These are phyloP conservation scores for Cladosporium halotolerans DNA, from an alignment of 2,329 filamentous ascomycete species.

Conservation along the genomic window DNA sequence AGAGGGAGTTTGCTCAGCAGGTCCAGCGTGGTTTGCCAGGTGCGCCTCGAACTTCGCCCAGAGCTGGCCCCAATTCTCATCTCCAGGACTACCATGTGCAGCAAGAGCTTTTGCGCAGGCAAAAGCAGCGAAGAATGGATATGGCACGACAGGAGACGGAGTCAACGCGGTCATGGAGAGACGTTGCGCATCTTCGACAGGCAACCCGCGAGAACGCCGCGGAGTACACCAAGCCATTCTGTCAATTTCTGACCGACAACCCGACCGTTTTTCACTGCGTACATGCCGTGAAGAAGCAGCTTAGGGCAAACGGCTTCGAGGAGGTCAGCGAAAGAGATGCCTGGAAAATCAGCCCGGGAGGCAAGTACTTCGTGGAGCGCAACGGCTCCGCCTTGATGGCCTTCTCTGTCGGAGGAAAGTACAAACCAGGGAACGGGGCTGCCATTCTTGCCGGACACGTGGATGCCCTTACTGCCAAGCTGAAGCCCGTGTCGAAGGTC, in stretches of 20 bases:
- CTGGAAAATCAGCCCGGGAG: slow-evolving; percentile 76
- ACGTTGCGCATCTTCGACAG: neutral
- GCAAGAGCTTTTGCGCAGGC: slow-evolving; percentile 76
- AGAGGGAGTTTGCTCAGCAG: slow-evolving; percentile 16
- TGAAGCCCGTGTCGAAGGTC: slow-evolving; percentile 86
- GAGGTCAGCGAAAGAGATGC: slow-evolving; percentile 73
- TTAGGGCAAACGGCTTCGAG: slow-evolving; percentile 66
- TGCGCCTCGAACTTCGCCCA: neutral
- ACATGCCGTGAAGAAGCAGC: slow-evolving; percentile 65
- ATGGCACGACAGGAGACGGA: neutral
- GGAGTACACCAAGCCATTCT: slow-evolving; percentile 42
- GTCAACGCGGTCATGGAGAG: neutral
- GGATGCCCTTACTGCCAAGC: slow-evolving; percentile 79
- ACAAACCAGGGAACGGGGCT: slow-evolving; percentile 77
- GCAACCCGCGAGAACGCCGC: slow-evolving; percentile 25
- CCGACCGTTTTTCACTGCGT: slow-evolving; percentile 93
- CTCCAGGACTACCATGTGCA: slow-evolving; percentile 74
- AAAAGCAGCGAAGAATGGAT: slow-evolving; percentile 66
- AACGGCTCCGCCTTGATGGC: slow-evolving; percentile 83
- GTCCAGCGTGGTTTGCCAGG: slow-evolving; percentile 6
- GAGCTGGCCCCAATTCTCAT: neutral
- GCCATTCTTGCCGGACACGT: slow-evolving; percentile 89
- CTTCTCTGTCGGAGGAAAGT: slow-evolving; percentile 74
- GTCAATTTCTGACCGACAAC: slow-evolving; percentile 79
- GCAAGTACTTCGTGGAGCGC: slow-evolving; percentile 81